Evolutionary conservation across 306 rosid species (phyloP).

Genomic region (Sicyos baderoa): DNA sequence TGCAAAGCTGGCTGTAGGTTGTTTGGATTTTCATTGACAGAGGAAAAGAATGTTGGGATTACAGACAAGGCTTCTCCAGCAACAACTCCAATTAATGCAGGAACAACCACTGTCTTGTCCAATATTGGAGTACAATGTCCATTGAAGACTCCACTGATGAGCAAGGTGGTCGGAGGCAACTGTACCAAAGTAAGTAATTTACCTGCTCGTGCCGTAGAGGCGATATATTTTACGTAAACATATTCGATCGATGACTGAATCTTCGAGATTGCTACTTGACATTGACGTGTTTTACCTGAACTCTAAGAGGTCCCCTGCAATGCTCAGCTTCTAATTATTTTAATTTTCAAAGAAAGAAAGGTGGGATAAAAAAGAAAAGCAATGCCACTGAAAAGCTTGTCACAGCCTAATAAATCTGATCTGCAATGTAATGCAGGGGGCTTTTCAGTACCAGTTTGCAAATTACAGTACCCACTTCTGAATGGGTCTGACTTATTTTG

Average conservation of each 20-base stretch:
- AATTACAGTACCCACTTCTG: conserved; percentile 23
- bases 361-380: background rate
- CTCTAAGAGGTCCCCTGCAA: no score
- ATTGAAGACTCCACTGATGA: conserved; percentile 40
- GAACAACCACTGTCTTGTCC: conserved; percentile 40
- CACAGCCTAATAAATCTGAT: conserved; percentile 12
- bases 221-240: background rate
- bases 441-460: conserved; percentile 27
- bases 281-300: no score
- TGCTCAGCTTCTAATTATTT: no score
- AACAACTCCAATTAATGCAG: conserved; percentile 38
- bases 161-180: conserved; percentile 43
- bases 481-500: conserved; percentile 8
- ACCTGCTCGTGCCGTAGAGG: background rate
- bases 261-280: no score
- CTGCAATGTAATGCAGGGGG: conserved; percentile 35
- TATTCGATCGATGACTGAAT: no score
- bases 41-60: conserved; percentile 38
- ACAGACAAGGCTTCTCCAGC: conserved; percentile 32
- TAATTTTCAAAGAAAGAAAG: no score
- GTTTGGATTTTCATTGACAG: conserved; percentile 81
- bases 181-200: conserved; percentile 49
- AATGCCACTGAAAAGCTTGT: background rate
- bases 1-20: conserved; percentile 79
- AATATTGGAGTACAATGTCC: conserved; percentile 49